Evolutionary conservation across 768 basidiomycete species (phyloP).

Genomic region (Mycena maculata): DNA sequence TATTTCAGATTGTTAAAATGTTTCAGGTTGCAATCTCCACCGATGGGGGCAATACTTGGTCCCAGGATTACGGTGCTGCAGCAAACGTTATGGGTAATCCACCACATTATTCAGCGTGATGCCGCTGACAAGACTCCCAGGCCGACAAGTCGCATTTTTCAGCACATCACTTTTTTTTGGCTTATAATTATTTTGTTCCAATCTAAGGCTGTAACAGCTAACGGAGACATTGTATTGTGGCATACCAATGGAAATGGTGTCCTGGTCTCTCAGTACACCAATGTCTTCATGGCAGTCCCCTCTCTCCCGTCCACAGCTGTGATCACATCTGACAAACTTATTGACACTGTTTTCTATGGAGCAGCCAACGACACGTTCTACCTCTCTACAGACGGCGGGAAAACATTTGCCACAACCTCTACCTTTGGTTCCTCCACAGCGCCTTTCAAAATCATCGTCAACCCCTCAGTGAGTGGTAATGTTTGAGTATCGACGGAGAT

Average conservation of each 20-base stretch:
- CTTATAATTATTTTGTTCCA: not conserved
- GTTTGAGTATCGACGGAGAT: constrained; percentile 75
- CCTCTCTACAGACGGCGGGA: constrained; percentile 66
- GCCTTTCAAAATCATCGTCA: constrained; percentile 64
- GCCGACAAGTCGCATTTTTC: constrained; percentile 38
- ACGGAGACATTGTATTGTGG: constrained; percentile 71
- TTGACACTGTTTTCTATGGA: constrained; percentile 68
- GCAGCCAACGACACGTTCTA: constrained; percentile 68
- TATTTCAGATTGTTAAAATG: too few relatives aligned
- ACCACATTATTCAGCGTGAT: not conserved
- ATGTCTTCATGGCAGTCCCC: constrained; percentile 60
- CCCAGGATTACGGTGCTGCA: constrained; percentile 64
- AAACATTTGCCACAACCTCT: constrained; percentile 59
- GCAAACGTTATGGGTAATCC: constrained; percentile 51
- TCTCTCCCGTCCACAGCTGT: constrained; percentile 63
- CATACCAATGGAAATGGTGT: constrained; percentile 60
- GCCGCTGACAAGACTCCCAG: constrained; percentile 31
- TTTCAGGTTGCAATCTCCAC: constrained; percentile 67
- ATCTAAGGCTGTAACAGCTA: constrained; percentile 53
- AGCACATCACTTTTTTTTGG: not conserved
- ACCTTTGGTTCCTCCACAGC: constrained; percentile 61
- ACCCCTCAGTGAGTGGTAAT: constrained; percentile 66
- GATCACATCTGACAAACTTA: constrained; percentile 74
- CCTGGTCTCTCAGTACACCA: constrained; percentile 62
- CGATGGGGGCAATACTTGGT: constrained; percentile 60